A percentile compares a stretch with the other conserved stretches of the same genome.
phyloP scores from a whole-genome alignment of 1,284 basidiomycete species.

The Marasmius tenuissimus region DNA sequence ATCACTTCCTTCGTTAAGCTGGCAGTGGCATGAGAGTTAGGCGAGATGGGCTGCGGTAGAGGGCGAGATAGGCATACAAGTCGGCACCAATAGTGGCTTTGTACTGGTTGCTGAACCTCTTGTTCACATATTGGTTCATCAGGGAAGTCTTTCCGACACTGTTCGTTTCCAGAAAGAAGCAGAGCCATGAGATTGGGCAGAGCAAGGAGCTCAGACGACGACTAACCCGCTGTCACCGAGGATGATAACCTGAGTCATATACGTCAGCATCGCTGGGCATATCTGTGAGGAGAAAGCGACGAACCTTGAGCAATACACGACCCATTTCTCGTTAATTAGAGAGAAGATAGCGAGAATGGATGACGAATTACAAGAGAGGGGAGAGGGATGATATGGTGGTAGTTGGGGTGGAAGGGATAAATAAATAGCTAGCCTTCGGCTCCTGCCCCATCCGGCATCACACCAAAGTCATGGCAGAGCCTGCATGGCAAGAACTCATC shows the following conservation, averaged over 20 bases:
- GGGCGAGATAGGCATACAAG: slow-evolving; percentile 59
- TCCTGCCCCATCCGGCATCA: slow-evolving; percentile 24
- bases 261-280: background rate
- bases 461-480: slow-evolving; percentile 62
- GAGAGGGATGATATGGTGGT: slow-evolving; percentile 4
- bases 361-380: slow-evolving; percentile 3
- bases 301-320: slow-evolving; percentile 92
- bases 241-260: slow-evolving; percentile 82
- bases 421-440: background rate
- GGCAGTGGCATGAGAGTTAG: slow-evolving; percentile 11
- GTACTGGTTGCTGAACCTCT: slow-evolving; percentile 99
- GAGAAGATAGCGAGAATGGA: slow-evolving; percentile 4
- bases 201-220: slow-evolving; percentile 10
- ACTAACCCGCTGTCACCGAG: slow-evolving; percentile 96
- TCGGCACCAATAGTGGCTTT: slow-evolving; percentile 95
- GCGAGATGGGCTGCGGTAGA: slow-evolving; percentile 10
- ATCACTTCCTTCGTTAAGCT: slow-evolving; percentile 98
- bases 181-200: background rate
- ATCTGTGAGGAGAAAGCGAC: slow-evolving; percentile 1
- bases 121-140: slow-evolving; percentile 99
- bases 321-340: slow-evolving; percentile 50
- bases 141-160: slow-evolving; percentile 99
- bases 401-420: background rate
- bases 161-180: slow-evolving; percentile 14
- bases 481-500: slow-evolving; percentile 78